Base-by-base conservation (phyloP, 2,329 filamentous ascomycete genomes). In the Hymenoscyphus scutula region DNA sequence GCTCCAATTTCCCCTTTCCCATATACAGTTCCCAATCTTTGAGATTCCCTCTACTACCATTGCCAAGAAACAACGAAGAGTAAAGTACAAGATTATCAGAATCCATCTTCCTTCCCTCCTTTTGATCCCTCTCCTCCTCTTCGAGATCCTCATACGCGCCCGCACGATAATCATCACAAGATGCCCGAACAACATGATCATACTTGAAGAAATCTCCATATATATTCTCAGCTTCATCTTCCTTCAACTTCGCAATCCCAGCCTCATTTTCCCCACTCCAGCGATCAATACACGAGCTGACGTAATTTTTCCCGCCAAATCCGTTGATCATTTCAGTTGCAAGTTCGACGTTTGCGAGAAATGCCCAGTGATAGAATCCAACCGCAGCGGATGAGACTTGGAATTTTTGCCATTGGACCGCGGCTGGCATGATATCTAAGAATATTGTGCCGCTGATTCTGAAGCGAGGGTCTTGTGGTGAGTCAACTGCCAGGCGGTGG, bases 351-450 rank as follows among this genome's bases (percentile, higher is more conserved):
- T 80, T 79, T 11, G 81, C 80, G 5, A 83, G 74, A 48, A 83
- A 76, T 3, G 81, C 76, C 81, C 81, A 83, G 72, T 83, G 81
- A 69, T 78, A 82, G 15, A 62, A 64, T 2, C 63, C 60, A 11
- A 69, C 68, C 25, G 73, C 70, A 19, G 76, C 74, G 1, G 66
- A 65, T 11, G 79, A 75, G 59, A 77, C 67, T 8, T 72, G 61
- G 64, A 82, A 8, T 72, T 70, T 11, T 70, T 77, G 2, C 76
- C 77, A 83, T 71, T 82, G 80, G 3, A 74, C 72, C n/a, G 75
- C 68, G 7, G 80, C 81, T 5, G 80, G 81, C 2, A 83, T 76
- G 62, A 82, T 82, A 68, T 83, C 81, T 19, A 82, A 71, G 15
- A 83, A 67, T 23, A 78, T 73, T 1, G 76, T 72, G 8, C 77